Evolutionary conservation across 306 rosid species (phyloP).

Genomic region (Crataegus laevigata): DNA sequence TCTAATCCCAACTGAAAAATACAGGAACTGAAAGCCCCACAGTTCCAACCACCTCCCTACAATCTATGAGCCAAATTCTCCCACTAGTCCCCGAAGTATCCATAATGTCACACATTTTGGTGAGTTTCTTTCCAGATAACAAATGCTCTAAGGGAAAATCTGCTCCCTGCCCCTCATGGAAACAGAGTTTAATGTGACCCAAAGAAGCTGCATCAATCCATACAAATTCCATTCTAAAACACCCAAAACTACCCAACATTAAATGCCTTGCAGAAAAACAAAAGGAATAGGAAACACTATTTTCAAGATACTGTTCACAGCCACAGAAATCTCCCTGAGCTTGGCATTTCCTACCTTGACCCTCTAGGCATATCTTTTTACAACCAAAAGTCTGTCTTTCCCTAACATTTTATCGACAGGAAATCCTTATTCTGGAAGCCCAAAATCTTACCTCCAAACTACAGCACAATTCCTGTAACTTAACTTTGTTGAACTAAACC

Average conservation of each 20-base stretch:
- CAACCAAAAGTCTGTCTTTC: neutral
- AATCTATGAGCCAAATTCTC: neutral
- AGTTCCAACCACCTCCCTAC: neutral
- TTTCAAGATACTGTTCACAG: neutral
- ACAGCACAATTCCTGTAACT: neutral
- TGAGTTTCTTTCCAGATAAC: neutral
- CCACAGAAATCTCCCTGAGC: neutral
- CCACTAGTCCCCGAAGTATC: neutral
- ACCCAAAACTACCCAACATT: neutral
- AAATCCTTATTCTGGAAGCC: neutral
- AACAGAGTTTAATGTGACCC: neutral
- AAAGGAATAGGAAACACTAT: neutral
- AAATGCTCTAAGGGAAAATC: neutral
- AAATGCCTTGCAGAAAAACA: neutral
- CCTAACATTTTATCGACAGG: neutral
- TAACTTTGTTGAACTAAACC: neutral
- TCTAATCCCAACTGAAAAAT: no score
- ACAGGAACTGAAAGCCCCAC: no score
- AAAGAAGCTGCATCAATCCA: neutral
- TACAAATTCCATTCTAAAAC: neutral
- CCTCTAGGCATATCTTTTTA: neutral
- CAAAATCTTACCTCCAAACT: neutral
- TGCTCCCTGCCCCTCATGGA: neutral
- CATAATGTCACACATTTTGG: neutral
- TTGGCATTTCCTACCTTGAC: neutral